Evolutionary conservation across 23 red algal species (phyloP).

Genomic region (Agarophyton chilense): DNA sequence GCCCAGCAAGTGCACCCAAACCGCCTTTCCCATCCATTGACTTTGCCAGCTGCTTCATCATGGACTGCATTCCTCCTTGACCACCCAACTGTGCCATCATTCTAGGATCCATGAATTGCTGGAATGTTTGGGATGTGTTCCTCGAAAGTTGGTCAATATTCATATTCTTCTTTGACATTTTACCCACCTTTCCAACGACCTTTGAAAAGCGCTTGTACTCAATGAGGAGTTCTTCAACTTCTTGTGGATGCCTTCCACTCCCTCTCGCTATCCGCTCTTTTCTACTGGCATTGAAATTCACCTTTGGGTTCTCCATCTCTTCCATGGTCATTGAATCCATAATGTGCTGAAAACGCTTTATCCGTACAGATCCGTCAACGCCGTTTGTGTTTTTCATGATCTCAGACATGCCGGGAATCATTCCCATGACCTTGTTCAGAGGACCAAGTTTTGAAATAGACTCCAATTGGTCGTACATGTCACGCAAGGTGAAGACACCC

Average conservation of each 20-base stretch:
- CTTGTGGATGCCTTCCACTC: conserved; percentile 70
- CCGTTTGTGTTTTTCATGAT: conserved; percentile 92
- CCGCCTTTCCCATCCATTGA: conserved; percentile 67
- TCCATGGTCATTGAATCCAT: conserved; percentile 96
- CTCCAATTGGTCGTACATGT: conserved; percentile 93
- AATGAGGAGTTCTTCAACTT: conserved; percentile 91
- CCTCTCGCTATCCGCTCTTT: conserved; percentile 88
- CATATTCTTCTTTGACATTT: conserved; percentile 93
- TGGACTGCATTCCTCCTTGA: conserved; percentile 82
- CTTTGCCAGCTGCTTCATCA: conserved; percentile 86
- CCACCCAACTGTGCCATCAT: conserved; percentile 95
- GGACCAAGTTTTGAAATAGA: conserved; percentile 89
- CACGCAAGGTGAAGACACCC: conserved; percentile 92
- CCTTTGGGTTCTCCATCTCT: conserved; percentile 92
- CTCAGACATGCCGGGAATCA: conserved; percentile 96
- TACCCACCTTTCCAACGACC: conserved; percentile 86
- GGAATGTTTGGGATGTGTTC: conserved; percentile 80
- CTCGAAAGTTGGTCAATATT: conserved; percentile 71
- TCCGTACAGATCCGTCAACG: conserved; percentile 78
- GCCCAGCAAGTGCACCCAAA: conserved; percentile 33
- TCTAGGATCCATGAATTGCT: conserved; percentile 90
- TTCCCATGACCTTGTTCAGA: conserved; percentile 93
- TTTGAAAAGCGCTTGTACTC: conserved; percentile 88
- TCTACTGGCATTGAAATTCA: conserved; percentile 73
- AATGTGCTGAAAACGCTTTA: conserved; percentile 84